phyloP scores from a whole-genome alignment of 164 flowering plant species.

The Vitis labrusca region DNA sequence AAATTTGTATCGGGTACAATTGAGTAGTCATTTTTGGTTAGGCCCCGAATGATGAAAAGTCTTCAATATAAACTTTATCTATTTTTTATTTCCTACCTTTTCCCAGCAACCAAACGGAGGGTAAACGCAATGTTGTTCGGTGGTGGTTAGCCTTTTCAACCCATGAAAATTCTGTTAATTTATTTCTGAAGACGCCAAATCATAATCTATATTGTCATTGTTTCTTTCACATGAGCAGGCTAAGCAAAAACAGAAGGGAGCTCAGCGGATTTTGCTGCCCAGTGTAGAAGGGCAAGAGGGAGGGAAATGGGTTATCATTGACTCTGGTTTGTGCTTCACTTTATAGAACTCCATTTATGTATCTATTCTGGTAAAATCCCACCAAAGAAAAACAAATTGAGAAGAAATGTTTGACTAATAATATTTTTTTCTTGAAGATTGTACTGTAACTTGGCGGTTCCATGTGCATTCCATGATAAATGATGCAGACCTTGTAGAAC shows the following conservation, averaged over 20 bases:
- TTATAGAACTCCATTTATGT: not conserved
- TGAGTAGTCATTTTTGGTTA: not conserved
- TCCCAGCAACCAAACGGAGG: not conserved
- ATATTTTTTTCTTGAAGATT: no score
- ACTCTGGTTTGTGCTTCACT: slow-evolving; percentile 61
- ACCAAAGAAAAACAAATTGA: no score
- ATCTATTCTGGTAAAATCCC: not conserved
- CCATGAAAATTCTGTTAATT: not conserved
- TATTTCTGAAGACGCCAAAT: not conserved
- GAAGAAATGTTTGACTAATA: no score
- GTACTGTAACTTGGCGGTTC: no score
- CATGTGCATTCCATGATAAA: no score
- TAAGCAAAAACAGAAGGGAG: slow-evolving; percentile 78
- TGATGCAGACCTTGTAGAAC: no score
- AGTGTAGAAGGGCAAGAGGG: slow-evolving; percentile 76
- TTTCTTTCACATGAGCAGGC: slow-evolving; percentile 37
- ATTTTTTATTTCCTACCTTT: not conserved
- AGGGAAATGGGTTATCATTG: slow-evolving; percentile 91
- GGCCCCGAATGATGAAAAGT: no score
- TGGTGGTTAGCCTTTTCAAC: no score
- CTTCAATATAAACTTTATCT: no score
- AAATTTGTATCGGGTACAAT: not conserved
- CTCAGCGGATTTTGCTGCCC: slow-evolving; percentile 54
- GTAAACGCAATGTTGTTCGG: not conserved
- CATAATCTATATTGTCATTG: not conserved